Evolutionary conservation across 2,329 filamentous ascomycete species (phyloP).

Genomic region (Colletotrichum sp.): DNA sequence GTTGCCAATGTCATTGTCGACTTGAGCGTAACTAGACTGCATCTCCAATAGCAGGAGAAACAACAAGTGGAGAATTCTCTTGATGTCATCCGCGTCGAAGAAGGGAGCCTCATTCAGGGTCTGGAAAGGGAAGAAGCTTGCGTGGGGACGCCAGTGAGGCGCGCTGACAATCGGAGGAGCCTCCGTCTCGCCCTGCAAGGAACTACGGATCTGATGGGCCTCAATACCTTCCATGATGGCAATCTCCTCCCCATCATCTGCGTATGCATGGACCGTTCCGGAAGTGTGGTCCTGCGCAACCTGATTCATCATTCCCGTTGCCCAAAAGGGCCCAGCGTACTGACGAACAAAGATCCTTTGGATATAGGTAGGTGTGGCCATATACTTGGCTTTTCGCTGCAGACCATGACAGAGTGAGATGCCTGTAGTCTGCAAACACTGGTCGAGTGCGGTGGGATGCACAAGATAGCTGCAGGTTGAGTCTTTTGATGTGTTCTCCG

Average conservation of each 20-base stretch:
- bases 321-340: neutral
- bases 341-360: neutral
- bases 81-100: neutral
- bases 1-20: neutral
- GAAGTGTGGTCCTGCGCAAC: neutral
- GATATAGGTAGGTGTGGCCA: neutral
- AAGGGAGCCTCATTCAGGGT: neutral
- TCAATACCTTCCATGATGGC: neutral
- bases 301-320: neutral
- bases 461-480: constrained; percentile 31
- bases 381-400: neutral
- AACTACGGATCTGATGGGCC: neutral
- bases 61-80: neutral
- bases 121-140: neutral
- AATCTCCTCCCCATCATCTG: neutral
- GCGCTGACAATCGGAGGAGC: neutral
- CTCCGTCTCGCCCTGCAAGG: neutral
- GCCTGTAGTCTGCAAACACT: constrained; percentile 33
- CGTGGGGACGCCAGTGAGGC: neutral
- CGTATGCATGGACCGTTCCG: neutral
- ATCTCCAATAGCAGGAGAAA: neutral
- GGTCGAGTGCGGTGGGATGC: constrained; percentile 43
- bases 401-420: constrained; percentile 19
- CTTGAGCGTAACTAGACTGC: neutral
- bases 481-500: constrained; percentile 23